These are phyloP conservation scores for Alternaria sp. DNA, from an alignment of 2,329 filamentous ascomycete species.

Conservation along the genomic window DNA sequence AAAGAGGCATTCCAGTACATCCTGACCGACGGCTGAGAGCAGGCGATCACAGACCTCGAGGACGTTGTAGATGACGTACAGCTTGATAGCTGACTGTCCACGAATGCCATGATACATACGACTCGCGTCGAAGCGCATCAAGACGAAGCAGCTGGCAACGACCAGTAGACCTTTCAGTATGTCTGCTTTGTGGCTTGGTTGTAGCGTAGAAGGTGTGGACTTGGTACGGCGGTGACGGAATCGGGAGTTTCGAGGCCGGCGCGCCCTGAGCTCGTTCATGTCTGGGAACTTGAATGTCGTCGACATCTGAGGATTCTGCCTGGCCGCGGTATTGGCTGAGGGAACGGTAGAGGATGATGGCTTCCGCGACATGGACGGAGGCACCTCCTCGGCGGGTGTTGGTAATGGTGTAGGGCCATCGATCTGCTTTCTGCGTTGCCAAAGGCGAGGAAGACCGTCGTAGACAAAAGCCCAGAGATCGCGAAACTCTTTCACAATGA, in stretches of 20 bases:
- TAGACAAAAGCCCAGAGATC: constrained; percentile 81
- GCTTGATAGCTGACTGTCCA: constrained; percentile 94
- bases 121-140: constrained; percentile 93
- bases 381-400: constrained; percentile 38
- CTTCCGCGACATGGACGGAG: constrained; percentile 32
- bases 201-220: constrained; percentile 82
- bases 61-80: constrained; percentile 99
- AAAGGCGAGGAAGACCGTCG: constrained; percentile 78
- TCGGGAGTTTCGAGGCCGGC: constrained; percentile 37
- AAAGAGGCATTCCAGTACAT: constrained; percentile 94
- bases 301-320: constrained; percentile 27
- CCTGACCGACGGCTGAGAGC: constrained; percentile 89
- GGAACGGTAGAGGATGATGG: constrained; percentile 29
- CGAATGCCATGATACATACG: constrained; percentile 98
- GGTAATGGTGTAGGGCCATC: constrained; percentile 34
- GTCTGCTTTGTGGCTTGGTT: constrained; percentile 92
- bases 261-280: constrained; percentile 32
- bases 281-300: constrained; percentile 39
- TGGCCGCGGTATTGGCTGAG: constrained; percentile 22
- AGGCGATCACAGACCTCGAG: constrained; percentile 91
- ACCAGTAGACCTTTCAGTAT: constrained; percentile 90
- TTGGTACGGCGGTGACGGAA: constrained; percentile 74
- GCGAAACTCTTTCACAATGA: constrained; percentile 72
- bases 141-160: constrained; percentile 78
- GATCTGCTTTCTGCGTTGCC: constrained; percentile 64